These are phyloP conservation scores for Pyrus communis DNA, from an alignment of 306 rosid species.

Conservation along the genomic window DNA sequence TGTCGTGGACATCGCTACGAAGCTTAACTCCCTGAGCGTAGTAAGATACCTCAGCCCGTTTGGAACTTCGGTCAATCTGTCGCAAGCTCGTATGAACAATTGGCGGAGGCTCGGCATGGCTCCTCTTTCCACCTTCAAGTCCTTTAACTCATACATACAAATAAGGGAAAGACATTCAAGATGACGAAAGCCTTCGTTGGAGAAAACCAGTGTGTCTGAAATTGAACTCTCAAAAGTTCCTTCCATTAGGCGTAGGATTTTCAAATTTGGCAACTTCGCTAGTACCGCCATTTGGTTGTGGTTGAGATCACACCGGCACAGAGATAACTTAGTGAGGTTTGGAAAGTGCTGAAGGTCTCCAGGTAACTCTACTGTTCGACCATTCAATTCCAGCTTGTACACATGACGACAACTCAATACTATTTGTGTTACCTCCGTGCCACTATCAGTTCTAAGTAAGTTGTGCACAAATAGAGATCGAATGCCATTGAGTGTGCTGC, in stretches of 20 bases:
- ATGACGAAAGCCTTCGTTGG: too few species aligned
- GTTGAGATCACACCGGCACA: too few species aligned
- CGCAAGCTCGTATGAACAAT: too few species aligned
- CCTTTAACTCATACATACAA: too few species aligned
- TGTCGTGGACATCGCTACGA: background rate
- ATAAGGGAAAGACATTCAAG: too few species aligned
- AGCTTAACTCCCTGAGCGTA: background rate
- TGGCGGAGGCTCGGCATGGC: background rate
- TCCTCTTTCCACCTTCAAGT: too few species aligned
- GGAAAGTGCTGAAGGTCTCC: constrained; percentile 10
- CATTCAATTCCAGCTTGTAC: background rate
- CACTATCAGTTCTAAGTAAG: too few species aligned
- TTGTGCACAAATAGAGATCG: background rate
- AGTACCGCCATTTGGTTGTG: too few species aligned
- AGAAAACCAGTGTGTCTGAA: too few species aligned
- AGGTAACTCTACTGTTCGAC: constrained; percentile 1
- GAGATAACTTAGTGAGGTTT: constrained; percentile 31
- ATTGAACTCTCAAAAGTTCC: too few species aligned
- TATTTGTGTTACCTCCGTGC: background rate
- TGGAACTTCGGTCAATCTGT: background rate
- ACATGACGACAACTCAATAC: background rate
- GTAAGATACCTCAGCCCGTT: background rate
- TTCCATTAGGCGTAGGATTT: too few species aligned
- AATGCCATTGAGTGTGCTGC: background rate
- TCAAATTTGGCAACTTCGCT: too few species aligned